A percentile compares a stretch with the other conserved stretches of the same genome.
Conservation (phyloP, 306 rosid genomes). For the Luffa acutangula region DNA sequence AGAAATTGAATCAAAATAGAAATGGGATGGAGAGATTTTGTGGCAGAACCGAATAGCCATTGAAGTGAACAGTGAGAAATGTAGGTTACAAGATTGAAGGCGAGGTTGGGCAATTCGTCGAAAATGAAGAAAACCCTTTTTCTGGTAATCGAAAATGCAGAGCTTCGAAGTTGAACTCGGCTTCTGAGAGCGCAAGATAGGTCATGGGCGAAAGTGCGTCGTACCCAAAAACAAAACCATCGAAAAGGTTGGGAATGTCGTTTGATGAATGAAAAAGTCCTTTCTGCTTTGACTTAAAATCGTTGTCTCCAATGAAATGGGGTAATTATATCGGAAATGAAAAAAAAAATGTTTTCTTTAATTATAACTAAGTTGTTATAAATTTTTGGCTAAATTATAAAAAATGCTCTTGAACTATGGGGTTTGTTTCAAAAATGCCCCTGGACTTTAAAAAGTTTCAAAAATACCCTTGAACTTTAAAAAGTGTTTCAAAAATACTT, state of each 20-base stretch:
- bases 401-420: no score
- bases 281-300: not conserved
- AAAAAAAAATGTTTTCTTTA: no score
- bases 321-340: no score
- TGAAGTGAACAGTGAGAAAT: not conserved
- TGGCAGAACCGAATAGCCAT: not conserved
- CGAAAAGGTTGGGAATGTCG: not conserved
- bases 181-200: constrained; percentile 18
- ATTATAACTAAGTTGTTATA: no score
- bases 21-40: not conserved
- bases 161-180: constrained; percentile 23
- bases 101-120: constrained; percentile 23
- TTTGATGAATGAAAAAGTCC: not conserved
- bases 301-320: no score
- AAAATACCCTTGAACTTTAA: no score
- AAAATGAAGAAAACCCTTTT: constrained; percentile 26
- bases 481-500: no score
- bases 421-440: no score
- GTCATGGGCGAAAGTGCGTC: constrained; percentile 35
- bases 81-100: constrained; percentile 31
- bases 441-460: no score
- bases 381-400: no score
- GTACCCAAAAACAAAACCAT: constrained; percentile 37
- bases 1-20: not conserved
- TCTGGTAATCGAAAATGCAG: constrained; percentile 19